phyloP scores from a whole-genome alignment of 2,329 filamentous ascomycete genomes.

The Thielaviopsis ethacetica region DNA sequence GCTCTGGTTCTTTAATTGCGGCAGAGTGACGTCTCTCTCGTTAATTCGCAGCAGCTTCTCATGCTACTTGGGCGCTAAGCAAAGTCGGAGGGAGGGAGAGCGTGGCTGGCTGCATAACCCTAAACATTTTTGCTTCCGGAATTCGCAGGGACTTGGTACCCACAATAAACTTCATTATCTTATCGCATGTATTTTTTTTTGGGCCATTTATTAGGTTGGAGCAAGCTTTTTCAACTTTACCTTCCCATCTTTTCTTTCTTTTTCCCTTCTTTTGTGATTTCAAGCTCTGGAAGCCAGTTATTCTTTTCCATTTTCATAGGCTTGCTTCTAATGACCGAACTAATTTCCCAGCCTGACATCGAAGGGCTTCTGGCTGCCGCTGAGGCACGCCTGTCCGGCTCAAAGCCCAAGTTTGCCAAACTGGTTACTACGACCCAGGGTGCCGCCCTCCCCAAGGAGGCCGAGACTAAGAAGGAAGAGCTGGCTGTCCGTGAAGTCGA shows the following conservation, averaged over 20 bases:
- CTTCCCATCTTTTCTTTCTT: not conserved
- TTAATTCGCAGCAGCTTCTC: not conserved
- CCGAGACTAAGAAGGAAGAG: not conserved
- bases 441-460: not conserved
- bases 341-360: slow-evolving; percentile 14
- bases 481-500: slow-evolving; percentile 6
- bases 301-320: not conserved
- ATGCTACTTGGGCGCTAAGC: not conserved
- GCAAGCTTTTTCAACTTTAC: not conserved
- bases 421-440: not conserved
- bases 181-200: not conserved
- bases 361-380: slow-evolving; percentile 17
- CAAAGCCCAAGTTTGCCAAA: slow-evolving; percentile 2
- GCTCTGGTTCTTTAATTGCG: not conserved
- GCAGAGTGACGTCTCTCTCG: not conserved
- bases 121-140: not conserved
- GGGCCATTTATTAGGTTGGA: slow-evolving; percentile 1
- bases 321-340: not conserved
- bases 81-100: not conserved
- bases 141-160: no score
- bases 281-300: not conserved
- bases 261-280: not conserved
- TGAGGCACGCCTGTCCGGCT: slow-evolving; percentile 2
- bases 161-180: not conserved
- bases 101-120: not conserved